Base-by-base conservation (phyloP, 371 early-diverging fungal species). In the Mortierella sp. region DNA sequence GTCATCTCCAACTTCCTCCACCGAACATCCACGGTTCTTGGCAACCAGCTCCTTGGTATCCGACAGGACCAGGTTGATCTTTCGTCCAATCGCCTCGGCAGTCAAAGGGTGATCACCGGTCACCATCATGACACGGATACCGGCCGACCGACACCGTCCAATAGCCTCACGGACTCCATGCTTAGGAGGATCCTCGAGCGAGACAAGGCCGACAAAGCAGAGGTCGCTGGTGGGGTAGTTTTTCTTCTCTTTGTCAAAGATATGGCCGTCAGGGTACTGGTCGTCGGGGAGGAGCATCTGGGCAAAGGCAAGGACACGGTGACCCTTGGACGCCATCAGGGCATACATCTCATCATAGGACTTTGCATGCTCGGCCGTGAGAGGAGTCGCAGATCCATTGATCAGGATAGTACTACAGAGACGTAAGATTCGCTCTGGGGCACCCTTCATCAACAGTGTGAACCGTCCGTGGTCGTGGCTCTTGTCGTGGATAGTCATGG, bases 61-160 rank as follows among this genome's bases (percentile, higher is more conserved):
- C 48, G 93, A 92, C 7, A 98, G 75, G 87, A 98, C 92, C 89
- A 98, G 89, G 88, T 98, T 98, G 88, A 97, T 98, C 89, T 97
- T 97, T 79, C 98, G 94, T 16, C 93, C 96, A 78, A 95, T 95
- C 8, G 95, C 95, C 82, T 95, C 95, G 41, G 96, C 95, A 2
- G 98, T 98, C 78, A 98, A 90, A 35, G 97, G 96, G 81, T 97
- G 97, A 88, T 99, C 99, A 79, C 98, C 99, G 8, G 99, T 99
- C 18, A 97, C 98, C 98, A 98, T 99, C 92, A 98, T 94, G 49
- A 98, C 97, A 83, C 95, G 94, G 87, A 99, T 95, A 81, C 98
- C 98, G 6, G 99, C 99, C 44, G 90, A 89, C 75, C 97, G 94
- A 82, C 98, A 97, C 63, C 94, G 91, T 56, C 97, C 98, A 82